These are phyloP conservation scores for Fusarium sp. DNA, from an alignment of 2,329 filamentous ascomycete genomes.

Conservation along the genomic window DNA sequence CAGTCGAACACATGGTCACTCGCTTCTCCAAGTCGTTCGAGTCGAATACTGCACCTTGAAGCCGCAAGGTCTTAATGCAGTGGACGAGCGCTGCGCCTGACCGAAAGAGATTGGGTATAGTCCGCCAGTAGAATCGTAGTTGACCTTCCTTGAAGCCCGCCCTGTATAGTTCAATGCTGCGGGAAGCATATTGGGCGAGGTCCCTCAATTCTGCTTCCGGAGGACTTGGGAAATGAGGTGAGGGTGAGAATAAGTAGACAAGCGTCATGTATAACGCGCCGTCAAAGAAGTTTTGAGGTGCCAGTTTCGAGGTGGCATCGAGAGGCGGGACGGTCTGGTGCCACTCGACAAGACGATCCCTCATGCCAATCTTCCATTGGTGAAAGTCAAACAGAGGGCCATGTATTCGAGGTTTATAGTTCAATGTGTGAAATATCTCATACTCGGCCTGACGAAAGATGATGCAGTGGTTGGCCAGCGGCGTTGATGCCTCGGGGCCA, in stretches of 20 bases:
- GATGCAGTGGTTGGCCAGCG: slow-evolving; percentile 37
- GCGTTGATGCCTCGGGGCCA: slow-evolving; percentile 5
- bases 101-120: slow-evolving; percentile 41
- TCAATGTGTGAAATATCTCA: slow-evolving; percentile 38
- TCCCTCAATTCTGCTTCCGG: slow-evolving; percentile 22
- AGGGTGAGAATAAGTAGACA: slow-evolving; percentile 39
- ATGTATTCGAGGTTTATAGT: slow-evolving; percentile 23
- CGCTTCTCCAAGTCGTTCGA: background rate
- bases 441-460: slow-evolving; percentile 39
- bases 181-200: slow-evolving; percentile 30
- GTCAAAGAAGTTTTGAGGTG: slow-evolving; percentile 39
- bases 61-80: slow-evolving; percentile 18
- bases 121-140: slow-evolving; percentile 46
- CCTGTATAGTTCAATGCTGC: slow-evolving; percentile 35
- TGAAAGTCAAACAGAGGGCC: slow-evolving; percentile 23
- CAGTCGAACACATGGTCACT: slow-evolving; percentile 37
- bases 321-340: slow-evolving; percentile 16
- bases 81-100: slow-evolving; percentile 38
- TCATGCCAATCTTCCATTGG: slow-evolving; percentile 36
- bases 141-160: slow-evolving; percentile 36
- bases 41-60: background rate
- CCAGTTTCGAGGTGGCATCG: slow-evolving; percentile 30
- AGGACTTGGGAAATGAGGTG: slow-evolving; percentile 20
- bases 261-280: slow-evolving; percentile 30
- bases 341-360: slow-evolving; percentile 35